Percentiles rank a stretch among this genome's conserved stretches.
phyloP scores from a whole-genome alignment of 495 filamentous ascomycete species.

The Trichodelitschia bisporula region DNA sequence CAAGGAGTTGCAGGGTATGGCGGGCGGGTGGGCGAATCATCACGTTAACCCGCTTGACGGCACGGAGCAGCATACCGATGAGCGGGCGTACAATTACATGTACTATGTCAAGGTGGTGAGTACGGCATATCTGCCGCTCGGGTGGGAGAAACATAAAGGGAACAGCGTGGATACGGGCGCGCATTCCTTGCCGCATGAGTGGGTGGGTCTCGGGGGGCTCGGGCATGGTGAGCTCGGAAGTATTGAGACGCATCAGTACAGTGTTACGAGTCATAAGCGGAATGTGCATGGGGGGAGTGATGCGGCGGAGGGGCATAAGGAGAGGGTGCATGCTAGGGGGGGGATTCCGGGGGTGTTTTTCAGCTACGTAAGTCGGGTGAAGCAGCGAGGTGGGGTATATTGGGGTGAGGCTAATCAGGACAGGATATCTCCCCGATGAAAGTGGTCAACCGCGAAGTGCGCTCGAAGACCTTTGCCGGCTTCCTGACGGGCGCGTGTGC shows the following conservation, averaged over 20 bases:
- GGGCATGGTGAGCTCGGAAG: conserved; percentile 42
- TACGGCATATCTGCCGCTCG: conserved; percentile 78
- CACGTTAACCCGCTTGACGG: conserved; percentile 81
- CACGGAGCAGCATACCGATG: conserved; percentile 49
- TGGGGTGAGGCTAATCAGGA: not conserved
- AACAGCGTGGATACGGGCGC: conserved; percentile 7
- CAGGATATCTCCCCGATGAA: conserved; percentile 99
- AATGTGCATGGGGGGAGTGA: conserved; percentile 63
- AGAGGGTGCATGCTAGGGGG: conserved; percentile 63
- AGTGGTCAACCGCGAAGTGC: conserved; percentile 87
- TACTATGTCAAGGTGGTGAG: conserved; percentile 98
- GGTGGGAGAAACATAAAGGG: conserved; percentile 30
- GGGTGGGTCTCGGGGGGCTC: conserved; percentile 35
- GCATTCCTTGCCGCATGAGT: conserved; percentile 15
- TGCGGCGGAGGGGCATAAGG: conserved; percentile 62
- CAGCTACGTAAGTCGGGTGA: conserved; percentile 44
- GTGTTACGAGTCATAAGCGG: conserved; percentile 82
- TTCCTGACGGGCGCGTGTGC: conserved; percentile 90
- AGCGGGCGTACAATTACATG: conserved; percentile 85
- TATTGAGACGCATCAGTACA: conserved; percentile 94
- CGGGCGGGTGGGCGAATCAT: conserved; percentile 53
- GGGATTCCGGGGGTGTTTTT: conserved; percentile 98
- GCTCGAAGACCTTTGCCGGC: conserved; percentile 61
- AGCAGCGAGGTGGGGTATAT: not conserved
- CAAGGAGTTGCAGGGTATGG: conserved; percentile 28